Base-by-base conservation (phyloP, 2,329 filamentous ascomycete species). In the Kalmusia sp. region DNA sequence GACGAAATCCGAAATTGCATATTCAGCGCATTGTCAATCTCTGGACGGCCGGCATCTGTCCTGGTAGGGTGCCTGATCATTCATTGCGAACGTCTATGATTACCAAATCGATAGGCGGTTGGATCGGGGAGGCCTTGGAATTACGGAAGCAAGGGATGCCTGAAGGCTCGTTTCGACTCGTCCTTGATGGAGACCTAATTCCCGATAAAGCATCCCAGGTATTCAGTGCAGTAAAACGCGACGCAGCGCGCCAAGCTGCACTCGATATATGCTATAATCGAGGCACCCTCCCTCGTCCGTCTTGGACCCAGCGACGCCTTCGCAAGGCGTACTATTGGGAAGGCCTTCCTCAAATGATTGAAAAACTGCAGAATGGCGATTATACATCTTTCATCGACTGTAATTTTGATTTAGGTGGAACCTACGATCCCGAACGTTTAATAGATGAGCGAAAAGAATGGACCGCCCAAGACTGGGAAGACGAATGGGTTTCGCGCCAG, bases 21-120 rank as follows among this genome's bases (percentile, higher is more conserved):
- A 38, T 48, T n/a, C 19, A 37, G 19, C 31, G 44, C 8, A 14
- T 37, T 8, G 31, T 48, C 19, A 22, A 48, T 35, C 17, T 48
- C 8, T 48, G 44, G 44, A 19, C 9, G 19, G 33, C 44, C 14
- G 33, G 44, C 9, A 25, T 48, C 11, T 24, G 15, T 14, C 31
- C 21, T 24, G n/a, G 28, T 5, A 7, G 12, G 2, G 6, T 5
- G 2, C 6, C 27, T 17, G 22, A 43, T 2, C 24, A 11, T 15
- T 15, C 33, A 19, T 24, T 27, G 11, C 21, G 31, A 9, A 9
- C 17, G 17, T 28, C 3, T 14, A 28, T 22, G 24, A 22, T 48
- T 9, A 28, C 44, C 12, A 24, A 19, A 21, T 25, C 31, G 6
- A 22, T 48, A 7, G 44, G 44, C n/a, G 15, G 21, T 4, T 48